Evolutionary conservation across 106 monocot genomes (phyloP), one percentile per base, ranked within the genome.

Genomic region (Dendrobium catenatum): DNA sequence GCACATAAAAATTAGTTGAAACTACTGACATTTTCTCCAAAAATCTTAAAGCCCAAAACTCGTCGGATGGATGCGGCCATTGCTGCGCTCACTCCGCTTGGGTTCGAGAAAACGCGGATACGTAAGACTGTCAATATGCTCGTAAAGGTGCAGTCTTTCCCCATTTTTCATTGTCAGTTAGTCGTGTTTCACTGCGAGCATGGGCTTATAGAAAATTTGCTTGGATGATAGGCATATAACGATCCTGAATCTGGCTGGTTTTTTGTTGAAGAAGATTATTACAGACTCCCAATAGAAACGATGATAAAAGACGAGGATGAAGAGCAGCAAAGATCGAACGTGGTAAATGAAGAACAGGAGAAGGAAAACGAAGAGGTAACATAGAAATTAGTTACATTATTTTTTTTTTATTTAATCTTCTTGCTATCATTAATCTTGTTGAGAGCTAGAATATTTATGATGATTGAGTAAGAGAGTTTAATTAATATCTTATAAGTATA

Each of bases 191-290:
- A 7, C 37, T 72, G 29, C 3, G 31, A 72, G 72, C 72, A 72
- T 19, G 29, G 31, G 72, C 33, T 33, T 4, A 72, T 13, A 33
- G 29, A 40, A 33, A 31, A 7, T 26, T 72, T 29, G 29, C 2
- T 72, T 72, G 72, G 37, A 33, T 29, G 72, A 72, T 72, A 72
- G 72, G 72, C 11, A 6, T 72, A 72, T 72, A 29, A 29, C 40
- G 72, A 72, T 33, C 29, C 29, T 40, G 72, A 72, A 31, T 26
- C 72, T 0, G 72, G 33, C 29, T 72, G 72, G 72, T 72, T 37
- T 72, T 72, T 72, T 72, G 7, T 72, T 15, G 72, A 72, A 72
- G 72, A 72, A 40, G 20, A 37, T 40, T 72, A 72, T 37, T 72
- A 72, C 72, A 72, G 17, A 29, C 72, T 72, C 29, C 29, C 37